Evolutionary conservation across 106 monocot species (phyloP).

Genomic region (Acorus gramineus): DNA sequence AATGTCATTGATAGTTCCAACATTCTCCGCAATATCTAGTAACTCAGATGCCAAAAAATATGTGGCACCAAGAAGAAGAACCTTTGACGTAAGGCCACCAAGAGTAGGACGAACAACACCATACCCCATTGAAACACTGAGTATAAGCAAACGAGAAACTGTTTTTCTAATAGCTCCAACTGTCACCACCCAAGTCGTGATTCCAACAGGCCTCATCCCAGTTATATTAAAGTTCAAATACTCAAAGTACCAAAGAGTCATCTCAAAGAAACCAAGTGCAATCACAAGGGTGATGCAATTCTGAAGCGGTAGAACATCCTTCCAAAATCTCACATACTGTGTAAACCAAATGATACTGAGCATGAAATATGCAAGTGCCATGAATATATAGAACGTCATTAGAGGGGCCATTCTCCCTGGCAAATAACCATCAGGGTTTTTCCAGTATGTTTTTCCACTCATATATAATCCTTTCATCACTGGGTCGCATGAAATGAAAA

Average conservation of each 20-base stretch:
- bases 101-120: slow-evolving; percentile 93
- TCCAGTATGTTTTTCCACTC: slow-evolving; percentile 89
- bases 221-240: slow-evolving; percentile 74
- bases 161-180: slow-evolving; percentile 81
- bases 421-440: slow-evolving; percentile 81
- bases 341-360: slow-evolving; percentile 59
- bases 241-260: slow-evolving; percentile 95
- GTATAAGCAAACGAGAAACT: slow-evolving; percentile 76
- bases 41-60: slow-evolving; percentile 90
- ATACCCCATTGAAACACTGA: slow-evolving; percentile 90
- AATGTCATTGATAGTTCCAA: slow-evolving; percentile 87
- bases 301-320: slow-evolving; percentile 72
- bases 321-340: slow-evolving; percentile 85
- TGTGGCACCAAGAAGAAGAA: slow-evolving; percentile 84
- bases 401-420: slow-evolving; percentile 97
- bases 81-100: slow-evolving; percentile 94
- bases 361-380: slow-evolving; percentile 66
- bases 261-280: slow-evolving; percentile 87
- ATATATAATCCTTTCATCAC: slow-evolving; percentile 65
- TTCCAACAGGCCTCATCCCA: slow-evolving; percentile 72
- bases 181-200: slow-evolving; percentile 97
- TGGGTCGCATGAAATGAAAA: slow-evolving; percentile 91
- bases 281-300: slow-evolving; percentile 81
- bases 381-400: slow-evolving; percentile 77
- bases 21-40: slow-evolving; percentile 85